These are phyloP conservation scores for Apophysomyces elegans DNA, from an alignment of 371 early-diverging fungal species.

Conservation along the genomic window DNA sequence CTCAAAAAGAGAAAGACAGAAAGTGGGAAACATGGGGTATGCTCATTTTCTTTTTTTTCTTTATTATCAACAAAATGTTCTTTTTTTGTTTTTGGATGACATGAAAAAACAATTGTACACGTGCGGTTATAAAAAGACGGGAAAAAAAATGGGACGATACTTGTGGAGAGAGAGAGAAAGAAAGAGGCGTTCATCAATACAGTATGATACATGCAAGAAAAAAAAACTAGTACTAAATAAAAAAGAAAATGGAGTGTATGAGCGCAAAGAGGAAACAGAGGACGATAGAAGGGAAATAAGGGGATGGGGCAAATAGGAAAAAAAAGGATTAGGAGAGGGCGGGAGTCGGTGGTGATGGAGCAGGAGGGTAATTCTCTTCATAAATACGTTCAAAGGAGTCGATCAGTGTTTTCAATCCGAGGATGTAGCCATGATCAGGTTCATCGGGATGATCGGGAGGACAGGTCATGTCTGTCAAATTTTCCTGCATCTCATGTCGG, in stretches of 20 bases:
- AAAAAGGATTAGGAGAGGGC: too few relatives aligned
- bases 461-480: slow-evolving; percentile 40
- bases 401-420: slow-evolving; percentile 69
- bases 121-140: not conserved
- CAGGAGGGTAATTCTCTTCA: not conserved
- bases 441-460: slow-evolving; percentile 65
- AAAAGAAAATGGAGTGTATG: too few relatives aligned
- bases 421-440: slow-evolving; percentile 71
- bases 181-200: not conserved
- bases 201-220: slow-evolving; percentile 5
- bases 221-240: too few relatives aligned
- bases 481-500: slow-evolving; percentile 26
- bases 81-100: slow-evolving; percentile 1
- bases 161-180: not conserved
- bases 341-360: not conserved
- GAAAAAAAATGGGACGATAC: not conserved
- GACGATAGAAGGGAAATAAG: not conserved
- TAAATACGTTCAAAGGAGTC: slow-evolving; percentile 60
- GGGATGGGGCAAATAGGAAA: too few relatives aligned
- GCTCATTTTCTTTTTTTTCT: not conserved
- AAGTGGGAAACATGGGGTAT: not conserved
- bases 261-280: not conserved
- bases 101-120: slow-evolving; percentile 7
- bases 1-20: too few relatives aligned
- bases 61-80: slow-evolving; percentile 5